Conservation (phyloP, 352 stramenopile genomes). For the Peronosclerospora sorghi region DNA sequence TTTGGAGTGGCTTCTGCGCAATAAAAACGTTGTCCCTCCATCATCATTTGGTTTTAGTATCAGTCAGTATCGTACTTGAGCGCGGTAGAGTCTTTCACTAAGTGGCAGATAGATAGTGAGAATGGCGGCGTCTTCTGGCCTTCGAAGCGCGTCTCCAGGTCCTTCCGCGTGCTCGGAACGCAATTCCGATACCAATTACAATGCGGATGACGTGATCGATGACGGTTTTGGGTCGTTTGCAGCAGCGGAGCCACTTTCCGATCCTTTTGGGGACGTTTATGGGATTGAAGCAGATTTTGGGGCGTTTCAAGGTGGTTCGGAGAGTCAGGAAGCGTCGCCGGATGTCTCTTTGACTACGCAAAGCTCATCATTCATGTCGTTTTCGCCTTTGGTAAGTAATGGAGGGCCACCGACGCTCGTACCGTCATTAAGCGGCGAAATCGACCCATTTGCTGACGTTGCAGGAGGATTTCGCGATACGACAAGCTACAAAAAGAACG, state of each 20-base stretch:
- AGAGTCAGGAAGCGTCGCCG: not conserved
- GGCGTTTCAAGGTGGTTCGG: slow-evolving; percentile 1
- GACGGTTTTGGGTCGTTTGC: slow-evolving; percentile 37
- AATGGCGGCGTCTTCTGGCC: no score
- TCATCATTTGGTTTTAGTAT: no score
- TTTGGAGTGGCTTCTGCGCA: no score
- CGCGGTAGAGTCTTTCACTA: no score
- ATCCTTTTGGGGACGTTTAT: slow-evolving; percentile 34
- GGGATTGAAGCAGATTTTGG: slow-evolving; percentile 15
- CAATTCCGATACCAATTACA: no score
- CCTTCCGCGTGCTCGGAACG: no score
- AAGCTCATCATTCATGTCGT: slow-evolving; percentile 24
- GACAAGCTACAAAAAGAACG: not conserved
- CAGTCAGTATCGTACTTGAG: no score
- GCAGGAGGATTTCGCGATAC: slow-evolving; percentile 4
- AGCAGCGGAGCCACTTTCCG: slow-evolving; percentile 20
- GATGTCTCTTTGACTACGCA: not conserved
- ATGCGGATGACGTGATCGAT: slow-evolving; percentile 3
- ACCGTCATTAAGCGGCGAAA: slow-evolving; percentile 19
- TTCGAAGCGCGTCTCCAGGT: no score
- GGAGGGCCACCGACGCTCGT: slow-evolving; percentile 7
- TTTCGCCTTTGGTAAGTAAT: slow-evolving; percentile 28
- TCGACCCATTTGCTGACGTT: slow-evolving; percentile 33
- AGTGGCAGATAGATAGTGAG: no score
- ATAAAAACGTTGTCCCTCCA: no score